phyloP scores from a whole-genome alignment of 2,329 filamentous ascomycete genomes.

The Sporothrix brunneoviolacea region DNA sequence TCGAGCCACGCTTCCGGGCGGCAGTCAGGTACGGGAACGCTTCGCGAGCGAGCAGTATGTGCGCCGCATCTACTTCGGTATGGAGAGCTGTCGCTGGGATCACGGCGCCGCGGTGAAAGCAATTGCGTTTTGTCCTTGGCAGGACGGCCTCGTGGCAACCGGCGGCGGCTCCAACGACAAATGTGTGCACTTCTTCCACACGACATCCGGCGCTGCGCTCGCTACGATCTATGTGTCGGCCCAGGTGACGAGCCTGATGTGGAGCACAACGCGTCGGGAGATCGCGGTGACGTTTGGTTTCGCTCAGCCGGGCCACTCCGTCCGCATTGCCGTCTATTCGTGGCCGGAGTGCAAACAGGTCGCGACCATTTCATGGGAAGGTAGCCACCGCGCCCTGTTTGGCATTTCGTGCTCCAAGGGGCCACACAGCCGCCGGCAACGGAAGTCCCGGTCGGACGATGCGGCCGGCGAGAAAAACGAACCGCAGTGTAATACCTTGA shows the following conservation, averaged over 20 bases:
- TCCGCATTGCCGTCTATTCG: constrained; percentile 84
- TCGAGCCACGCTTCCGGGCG: not conserved
- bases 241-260: constrained; percentile 88
- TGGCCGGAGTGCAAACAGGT: constrained; percentile 90
- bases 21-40: constrained; percentile 9
- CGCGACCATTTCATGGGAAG: constrained; percentile 76
- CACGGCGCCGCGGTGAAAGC: constrained; percentile 92
- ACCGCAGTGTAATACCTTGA: constrained; percentile 41
- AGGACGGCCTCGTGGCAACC: constrained; percentile 76
- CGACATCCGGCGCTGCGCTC: constrained; percentile 71
- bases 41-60: not conserved
- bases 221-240: constrained; percentile 89
- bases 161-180: constrained; percentile 92
- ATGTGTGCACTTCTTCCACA: constrained; percentile 93
- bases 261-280: constrained; percentile 78
- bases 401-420: constrained; percentile 63
- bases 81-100: constrained; percentile 64
- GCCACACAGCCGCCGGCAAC: constrained; percentile 36
- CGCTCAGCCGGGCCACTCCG: constrained; percentile 80
- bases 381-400: constrained; percentile 72
- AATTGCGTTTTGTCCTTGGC: constrained; percentile 95
- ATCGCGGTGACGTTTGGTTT: constrained; percentile 94
- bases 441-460: constrained; percentile 27
- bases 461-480: constrained; percentile 34
- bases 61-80: constrained; percentile 39